phyloP scores from a whole-genome alignment of 495 filamentous ascomycete genomes.

The Aspergillus cristatus region DNA sequence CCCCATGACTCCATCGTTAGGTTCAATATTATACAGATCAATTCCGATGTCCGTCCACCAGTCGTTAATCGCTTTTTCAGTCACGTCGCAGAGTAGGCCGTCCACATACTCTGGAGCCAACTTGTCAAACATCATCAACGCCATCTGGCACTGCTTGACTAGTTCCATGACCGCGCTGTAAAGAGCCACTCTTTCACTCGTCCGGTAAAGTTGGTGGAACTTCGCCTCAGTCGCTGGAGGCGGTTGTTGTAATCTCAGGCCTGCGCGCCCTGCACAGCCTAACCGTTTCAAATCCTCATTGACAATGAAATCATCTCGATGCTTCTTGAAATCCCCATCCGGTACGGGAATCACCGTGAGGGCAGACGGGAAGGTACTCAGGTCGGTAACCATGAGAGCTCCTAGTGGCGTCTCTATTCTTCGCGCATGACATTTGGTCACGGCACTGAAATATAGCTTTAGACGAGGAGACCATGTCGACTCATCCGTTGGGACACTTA shows the following conservation, averaged over 20 bases:
- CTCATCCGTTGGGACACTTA: slow-evolving; percentile 78
- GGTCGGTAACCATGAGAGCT: slow-evolving; percentile 85
- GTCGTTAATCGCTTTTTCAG: slow-evolving; percentile 79
- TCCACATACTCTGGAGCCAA: slow-evolving; percentile 85
- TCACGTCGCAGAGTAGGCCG: slow-evolving; percentile 85
- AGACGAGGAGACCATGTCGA: slow-evolving; percentile 69
- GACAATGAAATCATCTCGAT: slow-evolving; percentile 81
- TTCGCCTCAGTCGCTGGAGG: slow-evolving; percentile 77
- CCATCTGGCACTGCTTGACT: slow-evolving; percentile 86
- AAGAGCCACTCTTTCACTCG: slow-evolving; percentile 68
- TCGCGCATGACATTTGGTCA: slow-evolving; percentile 74
- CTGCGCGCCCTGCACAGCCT: slow-evolving; percentile 83
- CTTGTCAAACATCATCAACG: slow-evolving; percentile 80
- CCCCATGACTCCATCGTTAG: slow-evolving; percentile 81
- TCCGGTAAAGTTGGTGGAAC: slow-evolving; percentile 84
- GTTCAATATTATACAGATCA: slow-evolving; percentile 83
- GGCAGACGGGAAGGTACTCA: slow-evolving; percentile 80
- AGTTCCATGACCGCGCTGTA: slow-evolving; percentile 75
- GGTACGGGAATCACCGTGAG: slow-evolving; percentile 84
- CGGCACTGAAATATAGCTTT: slow-evolving; percentile 74
- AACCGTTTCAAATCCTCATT: slow-evolving; percentile 91
- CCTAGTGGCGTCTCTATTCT: slow-evolving; percentile 74
- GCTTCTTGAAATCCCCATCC: slow-evolving; percentile 71
- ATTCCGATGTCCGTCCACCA: slow-evolving; percentile 96
- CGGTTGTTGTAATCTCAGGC: slow-evolving; percentile 67